Evolutionary conservation across 805 yeast species (phyloP).

Genomic region (Cyberlindnera amylophila): DNA sequence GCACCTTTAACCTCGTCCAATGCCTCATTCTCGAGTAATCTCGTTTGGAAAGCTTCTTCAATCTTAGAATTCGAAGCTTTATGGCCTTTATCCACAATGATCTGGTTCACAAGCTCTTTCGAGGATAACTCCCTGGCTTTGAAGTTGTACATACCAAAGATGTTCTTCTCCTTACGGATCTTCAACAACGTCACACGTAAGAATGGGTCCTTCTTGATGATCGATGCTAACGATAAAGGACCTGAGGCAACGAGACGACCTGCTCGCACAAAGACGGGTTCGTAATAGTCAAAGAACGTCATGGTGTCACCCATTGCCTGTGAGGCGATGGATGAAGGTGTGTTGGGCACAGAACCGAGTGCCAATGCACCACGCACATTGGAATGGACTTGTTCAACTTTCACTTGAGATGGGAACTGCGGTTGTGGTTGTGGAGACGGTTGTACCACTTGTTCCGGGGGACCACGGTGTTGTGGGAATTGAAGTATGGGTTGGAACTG

Average conservation of each 20-base stretch:
- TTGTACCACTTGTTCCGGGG: background rate
- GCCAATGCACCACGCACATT: background rate
- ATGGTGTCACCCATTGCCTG: slow-evolving; percentile 13
- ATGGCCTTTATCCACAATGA: slow-evolving; percentile 19
- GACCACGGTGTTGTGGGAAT: background rate
- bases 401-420: no score
- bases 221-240: slow-evolving; percentile 29
- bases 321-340: slow-evolving; percentile 4
- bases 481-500: background rate
- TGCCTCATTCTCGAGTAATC: slow-evolving; percentile 36
- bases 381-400: background rate
- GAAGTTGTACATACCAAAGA: slow-evolving; percentile 5
- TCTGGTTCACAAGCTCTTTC: slow-evolving; percentile 20
- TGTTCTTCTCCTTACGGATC: slow-evolving; percentile 28
- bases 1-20: slow-evolving; percentile 31
- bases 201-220: slow-evolving; percentile 31
- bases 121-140: slow-evolving; percentile 3
- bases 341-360: background rate
- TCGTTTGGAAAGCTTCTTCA: slow-evolving; percentile 30
- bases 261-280: slow-evolving; percentile 29
- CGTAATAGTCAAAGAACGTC: slow-evolving; percentile 30
- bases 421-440: no score
- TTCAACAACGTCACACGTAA: slow-evolving; percentile 24
- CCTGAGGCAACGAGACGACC: slow-evolving; percentile 32
- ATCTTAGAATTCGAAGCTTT: slow-evolving; percentile 10